Conservation (phyloP, 768 basidiomycete genomes). For the Imleria badia region DNA sequence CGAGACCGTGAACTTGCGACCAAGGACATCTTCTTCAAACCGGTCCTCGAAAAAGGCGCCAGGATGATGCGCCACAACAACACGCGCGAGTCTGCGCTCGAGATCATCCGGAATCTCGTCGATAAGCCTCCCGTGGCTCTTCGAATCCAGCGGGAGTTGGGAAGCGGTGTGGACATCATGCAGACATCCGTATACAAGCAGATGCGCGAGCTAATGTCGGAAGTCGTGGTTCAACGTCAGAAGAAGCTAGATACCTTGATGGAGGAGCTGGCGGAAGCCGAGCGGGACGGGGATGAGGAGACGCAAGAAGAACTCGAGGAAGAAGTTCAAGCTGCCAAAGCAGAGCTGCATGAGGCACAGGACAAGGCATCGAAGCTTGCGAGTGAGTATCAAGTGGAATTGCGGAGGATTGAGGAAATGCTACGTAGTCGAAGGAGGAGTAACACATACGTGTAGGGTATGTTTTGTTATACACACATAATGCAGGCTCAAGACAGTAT, state of each 20-base stretch:
- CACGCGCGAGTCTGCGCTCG: constrained; percentile 43
- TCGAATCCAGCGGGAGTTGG: constrained; percentile 55
- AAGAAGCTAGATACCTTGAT: constrained; percentile 45
- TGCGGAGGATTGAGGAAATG: constrained; percentile 26
- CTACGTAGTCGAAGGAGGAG: constrained; percentile 15
- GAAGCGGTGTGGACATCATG: constrained; percentile 43
- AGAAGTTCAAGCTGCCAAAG: constrained; percentile 30
- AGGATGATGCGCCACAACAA: constrained; percentile 43
- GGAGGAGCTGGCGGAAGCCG: constrained; percentile 46
- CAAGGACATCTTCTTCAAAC: constrained; percentile 50
- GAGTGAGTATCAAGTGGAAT: constrained; percentile 26
- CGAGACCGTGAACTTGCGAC: constrained; percentile 44
- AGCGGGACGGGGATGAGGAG: constrained; percentile 43
- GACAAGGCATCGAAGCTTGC: constrained; percentile 26
- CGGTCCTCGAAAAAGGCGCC: constrained; percentile 46
- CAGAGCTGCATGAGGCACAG: constrained; percentile 21
- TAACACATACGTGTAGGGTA: background rate
- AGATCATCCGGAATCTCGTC: constrained; percentile 42
- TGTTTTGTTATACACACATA: background rate
- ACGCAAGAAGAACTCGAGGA: constrained; percentile 42
- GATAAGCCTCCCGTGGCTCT: constrained; percentile 39
- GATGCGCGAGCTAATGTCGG: constrained; percentile 47
- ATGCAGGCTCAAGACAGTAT: background rate
- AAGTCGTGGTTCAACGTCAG: constrained; percentile 42
- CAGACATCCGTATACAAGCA: constrained; percentile 56